Percentiles rank a stretch among this genome's conserved stretches.
Evolutionary conservation across 2,329 filamentous ascomycete genomes (phyloP).

Genomic region (Beauveria caledonica): DNA sequence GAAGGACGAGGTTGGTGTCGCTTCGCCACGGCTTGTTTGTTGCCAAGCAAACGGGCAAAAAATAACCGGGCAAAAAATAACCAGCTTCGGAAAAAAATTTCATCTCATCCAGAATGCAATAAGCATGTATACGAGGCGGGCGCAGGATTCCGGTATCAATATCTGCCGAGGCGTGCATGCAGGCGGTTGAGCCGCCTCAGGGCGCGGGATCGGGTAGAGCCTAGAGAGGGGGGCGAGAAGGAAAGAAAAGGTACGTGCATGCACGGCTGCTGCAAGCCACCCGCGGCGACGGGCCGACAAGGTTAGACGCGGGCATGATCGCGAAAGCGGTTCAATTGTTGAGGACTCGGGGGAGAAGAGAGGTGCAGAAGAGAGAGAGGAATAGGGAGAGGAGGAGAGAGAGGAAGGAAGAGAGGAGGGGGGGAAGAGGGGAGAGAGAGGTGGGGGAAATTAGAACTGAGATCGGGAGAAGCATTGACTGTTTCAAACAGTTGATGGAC

Average conservation of each 20-base stretch:
- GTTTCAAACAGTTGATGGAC: neutral
- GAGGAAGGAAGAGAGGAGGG: neutral
- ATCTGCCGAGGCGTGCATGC: neutral
- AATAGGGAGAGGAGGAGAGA: neutral
- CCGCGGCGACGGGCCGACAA: constrained; percentile 1
- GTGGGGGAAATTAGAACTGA: neutral
- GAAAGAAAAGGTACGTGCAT: neutral
- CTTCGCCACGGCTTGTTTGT: constrained; percentile 8
- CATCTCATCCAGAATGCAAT: neutral
- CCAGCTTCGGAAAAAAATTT: neutral
- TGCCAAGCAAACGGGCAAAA: constrained; percentile 7
- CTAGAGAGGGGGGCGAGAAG: too few relatives aligned
- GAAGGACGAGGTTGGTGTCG: neutral
- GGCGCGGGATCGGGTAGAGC: neutral
- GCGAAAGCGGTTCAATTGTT: neutral
- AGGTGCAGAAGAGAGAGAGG: neutral
- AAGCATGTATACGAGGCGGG: neutral
- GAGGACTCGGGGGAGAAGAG: neutral
- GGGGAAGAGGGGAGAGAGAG: neutral
- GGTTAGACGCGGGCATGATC: constrained; percentile 3
- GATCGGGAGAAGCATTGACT: neutral
- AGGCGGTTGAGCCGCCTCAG: neutral
- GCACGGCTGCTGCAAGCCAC: constrained; percentile 2
- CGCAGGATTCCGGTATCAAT: constrained; percentile 2
- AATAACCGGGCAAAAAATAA: too few relatives aligned